Evolutionary conservation across 208 protist genomes (phyloP), one percentile per base, ranked within the genome.

Genomic region (Naegleria fowleri): DNA sequence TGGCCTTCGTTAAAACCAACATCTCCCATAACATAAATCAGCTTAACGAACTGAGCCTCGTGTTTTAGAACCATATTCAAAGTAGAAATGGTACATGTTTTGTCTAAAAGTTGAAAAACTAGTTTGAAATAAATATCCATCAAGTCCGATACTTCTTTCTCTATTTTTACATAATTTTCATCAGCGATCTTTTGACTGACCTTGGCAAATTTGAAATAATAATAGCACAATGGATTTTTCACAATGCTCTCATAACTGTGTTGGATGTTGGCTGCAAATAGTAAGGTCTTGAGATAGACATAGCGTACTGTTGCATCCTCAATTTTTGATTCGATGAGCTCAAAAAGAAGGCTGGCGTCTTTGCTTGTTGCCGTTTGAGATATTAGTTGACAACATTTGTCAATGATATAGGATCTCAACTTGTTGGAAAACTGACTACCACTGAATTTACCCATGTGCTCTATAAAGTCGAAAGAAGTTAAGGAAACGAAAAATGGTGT

Each of bases 11-110:
- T 48, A 39, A 86, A 86, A 25, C 83, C 83, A 86, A 86, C 83
- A 86, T 86, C 83, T 86, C 83, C 83, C 83, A 86, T 86, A 11
- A 86, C 11, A 29, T 86, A 86, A 48, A 48, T 16, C 0, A 86
- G 16, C 41, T 86, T 86, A 9, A 48, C 48, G 40, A 86, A 86
- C 19, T 86, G 39, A 51, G 0, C 9, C 16, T 40, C 29, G 11
- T 86, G 33, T 86, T 86, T 40, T 43, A 86, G 41, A 22, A 86
- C 40, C 40, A 86, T 48, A 5, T 86, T 40, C 7, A 86, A 43
- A 86, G 33, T 48, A 29, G 11, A 25, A 6, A 86, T 48, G n/a
- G 13, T 43, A 43, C 33, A 51, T 19, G 13, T 86, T 43, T 48
- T 48, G n/a, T 86, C 83, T 43, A 86, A 86, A 29, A 86, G 41